Base-by-base conservation (phyloP, 352 stramenopile genomes). In the Hyaloperonospora arabidopsidis region DNA sequence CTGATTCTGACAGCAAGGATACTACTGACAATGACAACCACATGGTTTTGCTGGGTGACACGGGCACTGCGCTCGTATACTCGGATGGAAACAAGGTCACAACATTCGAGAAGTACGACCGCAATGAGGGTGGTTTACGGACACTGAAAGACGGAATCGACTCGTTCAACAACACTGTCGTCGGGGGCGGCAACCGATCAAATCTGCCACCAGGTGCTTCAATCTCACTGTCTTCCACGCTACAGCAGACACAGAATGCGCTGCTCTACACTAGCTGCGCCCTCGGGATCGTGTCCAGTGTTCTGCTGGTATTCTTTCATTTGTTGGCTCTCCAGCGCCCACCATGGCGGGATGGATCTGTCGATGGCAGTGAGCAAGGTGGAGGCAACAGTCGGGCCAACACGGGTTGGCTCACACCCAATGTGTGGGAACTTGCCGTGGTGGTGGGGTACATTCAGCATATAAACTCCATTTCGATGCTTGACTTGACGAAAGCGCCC, bases 401-500 rank as follows among this genome's bases (percentile, higher is more conserved):
- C 21, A 65, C 60, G 56, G 63, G 57, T 10, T 85, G 67, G 67
- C 54, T 87, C 41, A 69, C 67, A 29, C 78, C 79, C 0, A 87
- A 85, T 51, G 72, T 74, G 15, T 91, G 79, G 75, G 81, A 91
- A 46, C 57, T 89, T 39, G 63, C 74, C 21, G 67, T 72, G 1
- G 67, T 84, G 38, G 57, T 81, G 43, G 65, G 65, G n/a, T 91
- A 79, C 56, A 76, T 86, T 49, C 81, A 91, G 57, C 74, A 87
- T 38, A 41, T 91, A 35, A 71, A 73, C 45, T 84, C 78, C 17
- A 70, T 91, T 38, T 87, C 78, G 25, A 79, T 88, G 67, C 60
- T 85, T n/a, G 75, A 82, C 45, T 57, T 87, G 12, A 80, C 72
- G 13, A 88, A 89, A 47, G 73, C 79, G n/a, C 81, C 81, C 49